phyloP scores from a whole-genome alignment of 441 rosid species.

The Adansonia madagascariensis region DNA sequence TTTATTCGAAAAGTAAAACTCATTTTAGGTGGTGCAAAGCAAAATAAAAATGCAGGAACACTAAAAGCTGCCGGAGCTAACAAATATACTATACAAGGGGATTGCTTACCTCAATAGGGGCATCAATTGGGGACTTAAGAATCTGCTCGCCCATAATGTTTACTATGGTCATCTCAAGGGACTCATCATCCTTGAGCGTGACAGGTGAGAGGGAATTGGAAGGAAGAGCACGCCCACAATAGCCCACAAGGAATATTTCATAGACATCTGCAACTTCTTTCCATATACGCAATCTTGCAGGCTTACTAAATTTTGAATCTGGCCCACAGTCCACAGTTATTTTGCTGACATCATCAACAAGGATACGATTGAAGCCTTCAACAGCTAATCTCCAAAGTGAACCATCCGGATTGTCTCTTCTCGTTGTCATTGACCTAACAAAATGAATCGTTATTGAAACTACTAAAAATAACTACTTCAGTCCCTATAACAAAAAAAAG shows the following conservation, averaged over 20 bases:
- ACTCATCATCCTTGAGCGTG: slow-evolving; percentile 67
- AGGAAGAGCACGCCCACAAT: slow-evolving; percentile 95
- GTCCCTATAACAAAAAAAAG: slow-evolving; percentile 13
- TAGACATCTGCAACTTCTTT: slow-evolving; percentile 96
- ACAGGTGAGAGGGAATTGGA: slow-evolving; percentile 68
- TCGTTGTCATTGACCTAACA: slow-evolving; percentile 87
- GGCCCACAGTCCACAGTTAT: slow-evolving; percentile 41
- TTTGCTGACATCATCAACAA: slow-evolving; percentile 66
- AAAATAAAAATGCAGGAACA: not conserved
- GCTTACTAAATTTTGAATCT: slow-evolving; percentile 60
- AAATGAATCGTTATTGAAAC: slow-evolving; percentile 28
- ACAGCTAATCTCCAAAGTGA: slow-evolving; percentile 93
- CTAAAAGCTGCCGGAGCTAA: not conserved
- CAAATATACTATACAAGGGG: slow-evolving; percentile 22
- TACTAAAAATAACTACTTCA: not conserved
- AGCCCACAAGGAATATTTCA: slow-evolving; percentile 92
- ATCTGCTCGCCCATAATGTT: slow-evolving; percentile 78
- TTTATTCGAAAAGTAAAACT: not conserved
- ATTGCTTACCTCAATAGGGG: slow-evolving; percentile 75
- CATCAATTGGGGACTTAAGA: slow-evolving; percentile 78
- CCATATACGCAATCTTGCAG: slow-evolving; percentile 82
- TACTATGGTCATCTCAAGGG: slow-evolving; percentile 83
- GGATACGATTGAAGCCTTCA: slow-evolving; percentile 83
- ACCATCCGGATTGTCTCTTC: slow-evolving; percentile 96
- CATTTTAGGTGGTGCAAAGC: not conserved